These are phyloP conservation scores for Hypomontagnella monticulosa DNA, from an alignment of 495 filamentous ascomycete genomes.

Conservation along the genomic window DNA sequence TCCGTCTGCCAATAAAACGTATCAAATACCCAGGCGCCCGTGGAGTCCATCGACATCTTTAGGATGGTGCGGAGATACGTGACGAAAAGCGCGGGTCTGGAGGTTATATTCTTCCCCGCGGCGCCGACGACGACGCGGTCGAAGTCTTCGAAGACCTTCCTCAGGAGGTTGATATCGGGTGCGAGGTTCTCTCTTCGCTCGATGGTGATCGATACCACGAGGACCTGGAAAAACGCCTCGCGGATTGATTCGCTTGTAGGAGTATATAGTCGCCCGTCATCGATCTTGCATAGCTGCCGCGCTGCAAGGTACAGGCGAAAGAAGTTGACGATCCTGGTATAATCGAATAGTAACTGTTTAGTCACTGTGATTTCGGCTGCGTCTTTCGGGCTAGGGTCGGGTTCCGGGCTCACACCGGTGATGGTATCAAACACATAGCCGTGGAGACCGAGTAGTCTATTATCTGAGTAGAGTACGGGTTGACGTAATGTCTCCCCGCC, in stretches of 20 bases:
- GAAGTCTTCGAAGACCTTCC: background rate
- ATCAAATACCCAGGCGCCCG: background rate
- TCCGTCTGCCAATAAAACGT: background rate
- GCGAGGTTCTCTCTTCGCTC: background rate
- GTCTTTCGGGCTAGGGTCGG: background rate
- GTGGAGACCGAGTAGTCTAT: background rate
- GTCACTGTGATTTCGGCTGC: background rate
- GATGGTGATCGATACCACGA: background rate
- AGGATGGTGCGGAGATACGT: background rate
- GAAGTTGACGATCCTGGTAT: background rate
- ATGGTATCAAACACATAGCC: background rate
- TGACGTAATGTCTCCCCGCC: background rate
- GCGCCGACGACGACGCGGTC: background rate
- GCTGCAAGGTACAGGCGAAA: constrained; percentile 1
- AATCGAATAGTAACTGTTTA: background rate
- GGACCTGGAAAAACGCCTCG: background rate
- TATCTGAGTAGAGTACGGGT: background rate
- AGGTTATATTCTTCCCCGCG: background rate
- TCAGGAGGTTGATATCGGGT: background rate
- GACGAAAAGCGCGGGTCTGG: background rate
- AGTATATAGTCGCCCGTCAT: background rate
- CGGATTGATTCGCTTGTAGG: background rate
- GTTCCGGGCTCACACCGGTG: background rate
- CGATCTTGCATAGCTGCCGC: background rate
- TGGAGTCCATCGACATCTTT: background rate